phyloP scores from a whole-genome alignment of 148 eudicot species.

The Silene latifolia region DNA sequence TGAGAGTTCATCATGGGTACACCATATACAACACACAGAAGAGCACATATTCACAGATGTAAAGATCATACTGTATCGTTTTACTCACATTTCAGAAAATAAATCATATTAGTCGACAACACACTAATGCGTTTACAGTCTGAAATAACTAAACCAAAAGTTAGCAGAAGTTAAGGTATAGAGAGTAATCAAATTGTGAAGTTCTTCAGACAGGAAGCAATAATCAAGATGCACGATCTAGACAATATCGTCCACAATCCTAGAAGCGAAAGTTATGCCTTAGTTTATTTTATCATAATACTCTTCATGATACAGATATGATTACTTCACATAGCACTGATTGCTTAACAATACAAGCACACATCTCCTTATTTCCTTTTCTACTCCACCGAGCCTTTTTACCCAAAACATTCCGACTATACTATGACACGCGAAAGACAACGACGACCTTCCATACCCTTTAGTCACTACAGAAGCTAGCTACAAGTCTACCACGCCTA shows the following conservation, averaged over 20 bases:
- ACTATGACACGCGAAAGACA: background rate
- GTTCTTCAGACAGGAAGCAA: background rate
- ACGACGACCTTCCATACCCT: background rate
- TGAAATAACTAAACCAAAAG: background rate
- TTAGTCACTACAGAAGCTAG: background rate
- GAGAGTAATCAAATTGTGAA: background rate
- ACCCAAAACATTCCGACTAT: background rate
- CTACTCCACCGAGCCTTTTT: background rate
- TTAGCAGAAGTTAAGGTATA: background rate
- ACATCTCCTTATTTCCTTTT: background rate
- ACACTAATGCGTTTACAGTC: background rate
- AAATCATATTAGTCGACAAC: conserved; percentile 1
- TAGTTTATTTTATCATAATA: background rate
- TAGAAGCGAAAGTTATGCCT: background rate
- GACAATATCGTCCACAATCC: background rate
- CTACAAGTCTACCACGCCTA: background rate
- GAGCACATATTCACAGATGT: background rate
- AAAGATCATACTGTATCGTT: background rate
- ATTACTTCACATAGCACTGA: background rate
- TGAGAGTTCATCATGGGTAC: background rate
- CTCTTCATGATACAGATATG: background rate
- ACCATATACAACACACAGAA: background rate
- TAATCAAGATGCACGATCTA: background rate
- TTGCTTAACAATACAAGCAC: background rate
- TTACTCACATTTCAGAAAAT: background rate